Evolutionary conservation across 225 moss, liverwort and hornwort species (phyloP).

Genomic region (Sphagnum contortum): DNA sequence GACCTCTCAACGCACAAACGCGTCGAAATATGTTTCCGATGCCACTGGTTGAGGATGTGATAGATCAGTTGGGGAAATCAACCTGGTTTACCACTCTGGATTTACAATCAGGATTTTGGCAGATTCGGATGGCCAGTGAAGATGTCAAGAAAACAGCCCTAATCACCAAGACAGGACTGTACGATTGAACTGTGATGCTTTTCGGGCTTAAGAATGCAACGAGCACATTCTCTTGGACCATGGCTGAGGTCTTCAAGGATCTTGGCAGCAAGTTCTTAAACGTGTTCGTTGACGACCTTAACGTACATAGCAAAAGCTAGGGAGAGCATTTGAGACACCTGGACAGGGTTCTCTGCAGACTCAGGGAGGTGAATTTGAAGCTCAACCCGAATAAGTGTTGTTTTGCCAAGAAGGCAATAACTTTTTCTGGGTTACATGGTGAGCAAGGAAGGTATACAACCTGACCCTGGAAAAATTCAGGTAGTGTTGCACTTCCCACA

Average conservation of each 20-base stretch:
- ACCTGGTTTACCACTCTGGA: slow-evolving; percentile 1
- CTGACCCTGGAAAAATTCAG: slow-evolving; percentile 1
- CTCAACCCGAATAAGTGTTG: slow-evolving; percentile 2
- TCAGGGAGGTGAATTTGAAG: not conserved
- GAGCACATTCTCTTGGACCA: not conserved
- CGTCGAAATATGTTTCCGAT: slow-evolving; percentile 1
- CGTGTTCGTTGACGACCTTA: slow-evolving; percentile 11
- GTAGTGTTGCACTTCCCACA: not conserved
- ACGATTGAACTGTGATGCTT: slow-evolving; percentile 1
- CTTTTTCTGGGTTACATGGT: slow-evolving; percentile 7
- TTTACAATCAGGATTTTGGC: slow-evolving; percentile 5
- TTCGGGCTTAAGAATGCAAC: slow-evolving; percentile 3
- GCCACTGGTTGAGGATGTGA: slow-evolving; percentile 5
- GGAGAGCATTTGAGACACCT: not conserved
- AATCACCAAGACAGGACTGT: not conserved
- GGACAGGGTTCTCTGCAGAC: not conserved
- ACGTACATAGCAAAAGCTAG: not conserved
- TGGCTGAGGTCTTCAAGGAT: not conserved
- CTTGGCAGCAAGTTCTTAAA: not conserved
- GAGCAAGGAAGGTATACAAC: not conserved
- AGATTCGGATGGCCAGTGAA: slow-evolving; percentile 1
- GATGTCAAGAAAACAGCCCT: not conserved
- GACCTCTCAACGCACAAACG: not conserved
- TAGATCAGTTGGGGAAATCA: not conserved
- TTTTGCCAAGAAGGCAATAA: not conserved